phyloP scores from a whole-genome alignment of 306 rosid genomes.

The Comarum palustre region DNA sequence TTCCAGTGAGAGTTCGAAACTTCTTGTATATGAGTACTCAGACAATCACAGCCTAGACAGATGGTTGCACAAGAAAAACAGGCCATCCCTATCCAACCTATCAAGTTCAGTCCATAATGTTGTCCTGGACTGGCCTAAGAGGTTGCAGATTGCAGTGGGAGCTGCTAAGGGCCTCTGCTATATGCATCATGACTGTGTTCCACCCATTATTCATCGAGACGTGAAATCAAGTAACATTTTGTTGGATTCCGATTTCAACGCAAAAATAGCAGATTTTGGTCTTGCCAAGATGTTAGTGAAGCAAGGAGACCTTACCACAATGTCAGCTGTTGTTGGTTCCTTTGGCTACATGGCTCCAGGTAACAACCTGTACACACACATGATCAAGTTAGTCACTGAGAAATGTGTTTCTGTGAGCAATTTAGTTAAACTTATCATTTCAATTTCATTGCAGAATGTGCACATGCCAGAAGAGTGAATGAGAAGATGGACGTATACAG shows the following conservation, averaged over 20 bases:
- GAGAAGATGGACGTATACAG: constrained; percentile 79
- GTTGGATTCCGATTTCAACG: constrained; percentile 64
- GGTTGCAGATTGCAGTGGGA: constrained; percentile 66
- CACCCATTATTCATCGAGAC: constrained; percentile 71
- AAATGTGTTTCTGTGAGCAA: background rate
- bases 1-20: constrained; percentile 51
- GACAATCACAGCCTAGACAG: constrained; percentile 66
- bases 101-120: constrained; percentile 25
- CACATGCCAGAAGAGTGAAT: constrained; percentile 51
- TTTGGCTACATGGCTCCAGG: constrained; percentile 97
- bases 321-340: constrained; percentile 80
- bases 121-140: constrained; percentile 59
- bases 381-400: background rate
- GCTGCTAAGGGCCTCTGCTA: constrained; percentile 74
- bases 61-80: constrained; percentile 51
- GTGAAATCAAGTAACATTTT: constrained; percentile 76
- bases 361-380: constrained; percentile 18
- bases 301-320: constrained; percentile 66
- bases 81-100: constrained; percentile 28
- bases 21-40: constrained; percentile 71
- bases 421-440: background rate
- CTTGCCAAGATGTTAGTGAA: constrained; percentile 61
- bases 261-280: constrained; percentile 86
- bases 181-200: constrained; percentile 76
- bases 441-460: constrained; percentile 51